These are phyloP conservation scores for Xylaria digitata DNA, from an alignment of 2,329 filamentous ascomycete genomes.

Conservation along the genomic window DNA sequence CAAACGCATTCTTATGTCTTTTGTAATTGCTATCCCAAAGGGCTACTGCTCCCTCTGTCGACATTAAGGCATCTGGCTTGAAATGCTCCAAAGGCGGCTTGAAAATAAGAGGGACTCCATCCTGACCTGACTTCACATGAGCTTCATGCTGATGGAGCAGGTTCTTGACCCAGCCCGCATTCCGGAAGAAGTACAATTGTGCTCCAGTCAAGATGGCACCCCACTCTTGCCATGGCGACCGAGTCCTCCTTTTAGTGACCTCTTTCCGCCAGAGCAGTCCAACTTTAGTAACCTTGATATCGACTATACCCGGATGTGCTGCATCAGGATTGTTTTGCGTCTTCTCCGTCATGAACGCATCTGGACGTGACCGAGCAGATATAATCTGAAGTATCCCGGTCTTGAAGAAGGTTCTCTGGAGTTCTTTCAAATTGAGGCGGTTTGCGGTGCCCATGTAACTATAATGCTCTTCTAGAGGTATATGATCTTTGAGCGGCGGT, in stretches of 20 bases:
- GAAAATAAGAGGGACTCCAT: slow-evolving; percentile 84
- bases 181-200: slow-evolving; percentile 95
- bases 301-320: slow-evolving; percentile 90
- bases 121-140: slow-evolving; percentile 81
- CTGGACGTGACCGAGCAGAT: slow-evolving; percentile 89
- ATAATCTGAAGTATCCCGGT: slow-evolving; percentile 95
- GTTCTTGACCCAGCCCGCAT: slow-evolving; percentile 90
- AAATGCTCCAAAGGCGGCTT: slow-evolving; percentile 90
- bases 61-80: slow-evolving; percentile 93
- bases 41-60: slow-evolving; percentile 91
- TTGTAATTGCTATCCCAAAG: slow-evolving; percentile 87
- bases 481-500: slow-evolving; percentile 89
- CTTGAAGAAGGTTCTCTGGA: slow-evolving; percentile 90
- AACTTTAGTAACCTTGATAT: slow-evolving; percentile 97
- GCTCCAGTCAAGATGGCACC: slow-evolving; percentile 96
- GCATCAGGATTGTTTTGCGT: slow-evolving; percentile 86
- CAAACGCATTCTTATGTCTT: slow-evolving; percentile 95
- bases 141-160: slow-evolving; percentile 88
- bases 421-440: slow-evolving; percentile 80
- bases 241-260: slow-evolving; percentile 88
- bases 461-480: slow-evolving; percentile 92
- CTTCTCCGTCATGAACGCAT: slow-evolving; percentile 92
- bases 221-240: slow-evolving; percentile 99
- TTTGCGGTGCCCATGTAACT: slow-evolving; percentile 82
- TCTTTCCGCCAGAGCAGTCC: slow-evolving; percentile 96